These are phyloP conservation scores for Ampelomyces quisqualis DNA, from an alignment of 2,329 filamentous ascomycete species.

Conservation along the genomic window DNA sequence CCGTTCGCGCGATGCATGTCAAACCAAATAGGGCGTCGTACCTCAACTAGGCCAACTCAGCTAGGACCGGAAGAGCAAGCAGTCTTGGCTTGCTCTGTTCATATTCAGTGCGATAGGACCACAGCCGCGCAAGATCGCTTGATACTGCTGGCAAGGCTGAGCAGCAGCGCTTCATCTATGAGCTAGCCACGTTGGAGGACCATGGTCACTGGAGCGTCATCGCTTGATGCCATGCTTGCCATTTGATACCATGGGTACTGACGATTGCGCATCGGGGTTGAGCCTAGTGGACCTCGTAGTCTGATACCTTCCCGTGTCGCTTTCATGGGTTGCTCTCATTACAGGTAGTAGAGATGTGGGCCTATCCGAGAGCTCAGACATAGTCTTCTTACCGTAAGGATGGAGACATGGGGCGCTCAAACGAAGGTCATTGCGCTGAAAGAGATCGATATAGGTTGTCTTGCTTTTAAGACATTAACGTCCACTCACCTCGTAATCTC, in stretches of 20 bases:
- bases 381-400: slow-evolving; percentile 13
- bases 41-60: slow-evolving; percentile 29
- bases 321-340: slow-evolving; percentile 14
- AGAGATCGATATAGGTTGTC: slow-evolving; percentile 10
- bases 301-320: slow-evolving; percentile 19
- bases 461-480: slow-evolving; percentile 17
- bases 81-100: slow-evolving; percentile 10
- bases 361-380: slow-evolving; percentile 18
- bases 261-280: slow-evolving; percentile 3
- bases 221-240: slow-evolving; percentile 14
- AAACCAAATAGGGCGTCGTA: slow-evolving; percentile 31
- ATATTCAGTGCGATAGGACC: slow-evolving; percentile 15
- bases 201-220: slow-evolving; percentile 18
- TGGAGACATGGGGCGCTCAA: slow-evolving; percentile 20
- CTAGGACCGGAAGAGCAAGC: slow-evolving; percentile 32
- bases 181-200: slow-evolving; percentile 29
- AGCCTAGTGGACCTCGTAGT: not conserved
- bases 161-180: slow-evolving; percentile 11
- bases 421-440: slow-evolving; percentile 12
- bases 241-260: slow-evolving; percentile 5
- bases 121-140: slow-evolving; percentile 5
- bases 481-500: slow-evolving; percentile 2
- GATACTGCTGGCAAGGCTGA: slow-evolving; percentile 18
- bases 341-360: slow-evolving; percentile 7
- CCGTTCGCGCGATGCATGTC: slow-evolving; percentile 32